These are phyloP conservation scores for Rhodotorula glutinis DNA, from an alignment of 1,284 basidiomycete genomes.

Conservation along the genomic window DNA sequence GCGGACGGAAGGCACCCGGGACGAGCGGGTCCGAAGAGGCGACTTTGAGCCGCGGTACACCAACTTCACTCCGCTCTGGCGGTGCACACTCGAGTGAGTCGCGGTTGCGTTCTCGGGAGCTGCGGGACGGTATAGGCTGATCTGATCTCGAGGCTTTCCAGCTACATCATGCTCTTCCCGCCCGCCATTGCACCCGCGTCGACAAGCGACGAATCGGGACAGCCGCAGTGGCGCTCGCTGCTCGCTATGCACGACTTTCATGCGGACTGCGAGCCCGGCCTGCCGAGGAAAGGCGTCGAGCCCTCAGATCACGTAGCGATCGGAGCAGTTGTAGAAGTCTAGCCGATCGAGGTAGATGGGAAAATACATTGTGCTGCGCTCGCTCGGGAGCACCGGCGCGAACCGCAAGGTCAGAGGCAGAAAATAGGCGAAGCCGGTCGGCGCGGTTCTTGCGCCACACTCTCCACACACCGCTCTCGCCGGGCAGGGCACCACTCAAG, in stretches of 20 bases:
- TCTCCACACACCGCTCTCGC: too few relatives aligned
- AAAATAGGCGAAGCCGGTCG: background rate
- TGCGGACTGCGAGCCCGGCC: constrained; percentile 24
- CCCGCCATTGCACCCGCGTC: constrained; percentile 8
- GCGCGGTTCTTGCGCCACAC: too few relatives aligned
- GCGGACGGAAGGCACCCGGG: constrained; percentile 12
- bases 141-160: background rate
- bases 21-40: constrained; percentile 23
- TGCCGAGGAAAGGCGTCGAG: constrained; percentile 40
- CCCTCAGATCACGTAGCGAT: constrained; percentile 41
- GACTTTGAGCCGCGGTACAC: constrained; percentile 36
- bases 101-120: background rate
- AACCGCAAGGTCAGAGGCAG: too few relatives aligned
- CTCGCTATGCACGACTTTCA: constrained; percentile 29
- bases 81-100: constrained; percentile 38
- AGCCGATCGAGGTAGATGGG: too few relatives aligned
- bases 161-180: constrained; percentile 36
- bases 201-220: background rate
- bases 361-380: too few relatives aligned
- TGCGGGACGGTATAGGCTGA: background rate
- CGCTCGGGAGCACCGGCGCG: too few relatives aligned
- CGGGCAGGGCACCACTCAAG: too few relatives aligned
- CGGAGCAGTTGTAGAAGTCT: constrained; percentile 35
- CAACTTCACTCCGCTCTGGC: constrained; percentile 43
- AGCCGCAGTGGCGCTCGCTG: constrained; percentile 19